A percentile compares a stretch with the other conserved stretches of the same genome.
phyloP scores from a whole-genome alignment of 2,329 filamentous ascomycete species.

The Dryadomyces quercus-mongolicae region DNA sequence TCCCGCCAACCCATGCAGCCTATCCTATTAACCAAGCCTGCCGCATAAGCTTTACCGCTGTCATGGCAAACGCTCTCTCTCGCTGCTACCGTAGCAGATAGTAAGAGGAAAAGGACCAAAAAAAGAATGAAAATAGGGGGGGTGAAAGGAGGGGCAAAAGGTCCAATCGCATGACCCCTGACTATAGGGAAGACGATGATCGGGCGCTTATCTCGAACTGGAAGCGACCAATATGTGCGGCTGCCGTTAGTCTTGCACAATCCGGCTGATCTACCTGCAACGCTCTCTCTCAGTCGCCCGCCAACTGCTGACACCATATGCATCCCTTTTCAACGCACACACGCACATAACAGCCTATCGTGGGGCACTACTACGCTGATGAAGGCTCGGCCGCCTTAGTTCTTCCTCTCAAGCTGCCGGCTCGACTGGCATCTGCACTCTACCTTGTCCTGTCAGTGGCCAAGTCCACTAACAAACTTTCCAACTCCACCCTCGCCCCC shows the following conservation, averaged over 20 bases:
- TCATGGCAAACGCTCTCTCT: background rate
- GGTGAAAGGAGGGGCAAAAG: too few species aligned
- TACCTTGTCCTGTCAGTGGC: background rate
- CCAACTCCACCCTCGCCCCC: too few species aligned
- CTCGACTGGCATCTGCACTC: background rate
- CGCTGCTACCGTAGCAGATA: background rate
- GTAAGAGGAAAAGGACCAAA: background rate
- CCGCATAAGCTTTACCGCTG: background rate
- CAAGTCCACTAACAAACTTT: too few species aligned
- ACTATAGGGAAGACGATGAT: background rate
- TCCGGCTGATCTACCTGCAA: background rate
- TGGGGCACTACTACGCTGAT: background rate
- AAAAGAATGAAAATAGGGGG: background rate
- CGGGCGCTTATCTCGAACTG: conserved; percentile 1
- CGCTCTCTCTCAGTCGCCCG: too few species aligned
- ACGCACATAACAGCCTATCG: background rate
- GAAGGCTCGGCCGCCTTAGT: background rate
- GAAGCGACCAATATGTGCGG: conserved; percentile 1
- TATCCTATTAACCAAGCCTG: background rate
- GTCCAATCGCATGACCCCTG: too few species aligned
- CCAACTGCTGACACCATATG: background rate
- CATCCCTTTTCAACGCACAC: background rate
- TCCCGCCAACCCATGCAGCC: background rate
- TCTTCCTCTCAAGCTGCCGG: background rate
- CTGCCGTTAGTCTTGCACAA: background rate